Base-by-base conservation (phyloP, 1,284 basidiomycete genomes). In the Bondarzewia mesenterica region DNA sequence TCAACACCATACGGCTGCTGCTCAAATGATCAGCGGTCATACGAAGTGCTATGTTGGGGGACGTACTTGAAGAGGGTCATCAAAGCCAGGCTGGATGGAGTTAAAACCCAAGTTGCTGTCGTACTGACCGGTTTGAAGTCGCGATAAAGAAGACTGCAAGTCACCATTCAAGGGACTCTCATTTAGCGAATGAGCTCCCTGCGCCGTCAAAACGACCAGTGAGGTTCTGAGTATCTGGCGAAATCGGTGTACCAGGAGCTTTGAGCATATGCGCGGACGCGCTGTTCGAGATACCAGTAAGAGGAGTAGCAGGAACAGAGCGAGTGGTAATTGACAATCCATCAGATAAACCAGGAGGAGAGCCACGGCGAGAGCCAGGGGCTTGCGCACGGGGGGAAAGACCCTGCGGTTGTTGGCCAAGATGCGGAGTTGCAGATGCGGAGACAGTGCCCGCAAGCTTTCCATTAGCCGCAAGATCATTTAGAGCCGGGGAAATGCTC, bases 271-370 rank as follows among this genome's bases (percentile, higher is more conserved):
- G 75, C 16, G 67, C 62, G 14, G 54, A 49, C 4, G 59, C 58
- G n/a, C 69, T 63, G 41, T 66, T 74, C 8, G 77, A 60, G 26
- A 80, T 68, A 8, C 75, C 76, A 29, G 71, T 71, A 5, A 88
- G 66, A 15, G 85, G 86, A 7, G 87, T 89, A 6, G 78, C 87
- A 50, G 83, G 86, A 37, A 85, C 85, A 49, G 82, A 89, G 50
- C 83, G 83, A 29, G 82, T 78, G 6, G 78, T 75, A 44, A 72
- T 72, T 44, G 77, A 77, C 47, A 85, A 61, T 35, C 70, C 72
- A 50, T 89, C 85, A 44, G 77, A 63, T 12, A 79, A 59, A 46
- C 73, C 74, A 12, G 79, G 78, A 21, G 86, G 86, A 15, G 86
- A 89, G 18, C 81, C 78, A 42, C 84, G 76, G 53, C 86, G 81